Conservation (phyloP, 768 basidiomycete species). For the Rhizopogon vinicolor region DNA sequence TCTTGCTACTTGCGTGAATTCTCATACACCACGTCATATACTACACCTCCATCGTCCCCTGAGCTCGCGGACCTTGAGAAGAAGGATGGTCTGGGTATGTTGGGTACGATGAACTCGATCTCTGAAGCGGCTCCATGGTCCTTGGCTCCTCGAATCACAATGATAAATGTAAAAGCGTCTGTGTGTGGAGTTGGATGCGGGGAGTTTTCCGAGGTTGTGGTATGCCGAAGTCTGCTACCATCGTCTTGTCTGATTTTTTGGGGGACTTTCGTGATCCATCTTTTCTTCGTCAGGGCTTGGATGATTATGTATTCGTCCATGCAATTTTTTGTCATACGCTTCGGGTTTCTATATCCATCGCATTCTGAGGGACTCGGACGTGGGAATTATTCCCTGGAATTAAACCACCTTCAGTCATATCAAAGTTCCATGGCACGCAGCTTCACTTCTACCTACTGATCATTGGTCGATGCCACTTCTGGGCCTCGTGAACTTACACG, state of each 20-base stretch:
- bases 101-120: neutral
- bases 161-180: neutral
- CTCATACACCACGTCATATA: constrained; percentile 27
- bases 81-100: neutral
- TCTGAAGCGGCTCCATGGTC: neutral
- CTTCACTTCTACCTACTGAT: neutral
- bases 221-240: neutral
- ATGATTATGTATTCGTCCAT: neutral
- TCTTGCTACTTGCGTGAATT: constrained; percentile 24
- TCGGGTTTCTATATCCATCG: too few species aligned
- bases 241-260: neutral
- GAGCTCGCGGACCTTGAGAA: constrained; percentile 7
- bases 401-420: too few species aligned
- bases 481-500: neutral
- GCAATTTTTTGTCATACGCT: too few species aligned
- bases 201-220: neutral
- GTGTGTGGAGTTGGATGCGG: neutral
- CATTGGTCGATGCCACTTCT: neutral
- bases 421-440: neutral
- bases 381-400: too few species aligned
- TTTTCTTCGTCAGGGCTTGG: neutral
- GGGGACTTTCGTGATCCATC: too few species aligned
- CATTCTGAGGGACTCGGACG: too few species aligned
- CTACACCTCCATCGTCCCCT: constrained; percentile 25
- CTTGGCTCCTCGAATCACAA: neutral